Evolutionary conservation across 768 basidiomycete genomes (phyloP).

Genomic region (Chalciporus chontae): DNA sequence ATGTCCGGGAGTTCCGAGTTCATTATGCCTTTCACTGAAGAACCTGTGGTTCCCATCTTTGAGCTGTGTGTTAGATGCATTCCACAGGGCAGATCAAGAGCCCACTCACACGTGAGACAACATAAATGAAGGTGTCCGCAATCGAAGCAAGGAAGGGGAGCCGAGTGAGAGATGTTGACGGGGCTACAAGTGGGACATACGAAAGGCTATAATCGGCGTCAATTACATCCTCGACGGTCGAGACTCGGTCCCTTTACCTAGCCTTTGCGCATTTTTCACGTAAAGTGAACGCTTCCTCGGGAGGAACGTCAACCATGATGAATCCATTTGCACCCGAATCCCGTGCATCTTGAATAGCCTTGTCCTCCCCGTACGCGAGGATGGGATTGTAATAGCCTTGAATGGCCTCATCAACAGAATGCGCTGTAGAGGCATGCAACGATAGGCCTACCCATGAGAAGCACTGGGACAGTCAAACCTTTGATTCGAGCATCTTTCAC

Average conservation of each 20-base stretch:
- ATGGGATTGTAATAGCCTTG: conserved; percentile 97
- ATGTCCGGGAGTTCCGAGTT: conserved; percentile 80
- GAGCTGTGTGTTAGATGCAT: neutral
- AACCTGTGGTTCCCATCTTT: conserved; percentile 98
- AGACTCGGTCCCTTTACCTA: conserved; percentile 43
- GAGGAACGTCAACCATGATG: conserved; percentile 96
- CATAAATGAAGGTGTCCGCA: conserved; percentile 96
- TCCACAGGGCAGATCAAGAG: conserved; percentile 8
- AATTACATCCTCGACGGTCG: neutral
- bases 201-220: conserved; percentile 59
- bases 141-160: conserved; percentile 90
- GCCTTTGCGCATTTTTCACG: conserved; percentile 80
- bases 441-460: conserved; percentile 35
- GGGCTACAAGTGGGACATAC: conserved; percentile 93
- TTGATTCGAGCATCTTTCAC: conserved; percentile 75
- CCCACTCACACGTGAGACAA: conserved; percentile 81
- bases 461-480: conserved; percentile 80
- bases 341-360: conserved; percentile 83
- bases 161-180: conserved; percentile 83
- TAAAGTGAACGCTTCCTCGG: conserved; percentile 92
- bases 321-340: conserved; percentile 97
- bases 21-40: conserved; percentile 67
- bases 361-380: conserved; percentile 92
- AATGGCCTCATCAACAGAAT: neutral
- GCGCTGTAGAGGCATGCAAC: neutral